A percentile compares a stretch with the other conserved stretches of the same genome.
These are phyloP conservation scores for Chloromonas sp. DNA, from an alignment of 163 green algal species.

Conservation along the genomic window DNA sequence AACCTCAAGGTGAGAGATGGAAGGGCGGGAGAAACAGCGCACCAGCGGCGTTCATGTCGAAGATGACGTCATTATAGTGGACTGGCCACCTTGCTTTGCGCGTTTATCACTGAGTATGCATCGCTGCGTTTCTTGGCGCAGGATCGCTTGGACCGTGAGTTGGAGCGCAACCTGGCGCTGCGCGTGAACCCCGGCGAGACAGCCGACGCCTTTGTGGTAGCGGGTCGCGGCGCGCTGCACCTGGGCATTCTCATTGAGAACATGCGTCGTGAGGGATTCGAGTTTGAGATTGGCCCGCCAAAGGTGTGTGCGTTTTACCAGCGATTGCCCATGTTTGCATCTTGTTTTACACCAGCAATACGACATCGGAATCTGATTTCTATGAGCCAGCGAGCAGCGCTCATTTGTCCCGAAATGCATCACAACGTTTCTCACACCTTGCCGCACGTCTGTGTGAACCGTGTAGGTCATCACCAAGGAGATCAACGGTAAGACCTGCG, in stretches of 20 bases:
- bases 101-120: no score
- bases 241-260: slow-evolving; percentile 99
- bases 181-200: slow-evolving; percentile 84
- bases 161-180: slow-evolving; percentile 97
- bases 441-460: no score
- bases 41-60: no score
- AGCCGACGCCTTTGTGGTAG: slow-evolving; percentile 93
- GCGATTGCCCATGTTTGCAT: no score
- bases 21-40: no score
- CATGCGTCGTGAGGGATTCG: slow-evolving; percentile 96
- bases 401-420: no score
- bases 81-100: no score
- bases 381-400: no score
- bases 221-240: slow-evolving; percentile 90
- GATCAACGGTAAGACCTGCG: slow-evolving; percentile 69
- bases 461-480: slow-evolving; percentile 70
- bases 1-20: slow-evolving; percentile 49
- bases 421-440: no score
- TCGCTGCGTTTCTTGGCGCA: slow-evolving; percentile 6
- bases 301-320: slow-evolving; percentile 44
- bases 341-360: no score
- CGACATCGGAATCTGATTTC: no score
- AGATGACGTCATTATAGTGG: no score
- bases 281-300: slow-evolving; percentile 93
- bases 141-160: slow-evolving; percentile 80